Percentiles rank a stretch among this genome's conserved stretches.
These are phyloP conservation scores for Vitis hybrid DNA, from an alignment of 177 flowering plant genomes.

Conservation along the genomic window DNA sequence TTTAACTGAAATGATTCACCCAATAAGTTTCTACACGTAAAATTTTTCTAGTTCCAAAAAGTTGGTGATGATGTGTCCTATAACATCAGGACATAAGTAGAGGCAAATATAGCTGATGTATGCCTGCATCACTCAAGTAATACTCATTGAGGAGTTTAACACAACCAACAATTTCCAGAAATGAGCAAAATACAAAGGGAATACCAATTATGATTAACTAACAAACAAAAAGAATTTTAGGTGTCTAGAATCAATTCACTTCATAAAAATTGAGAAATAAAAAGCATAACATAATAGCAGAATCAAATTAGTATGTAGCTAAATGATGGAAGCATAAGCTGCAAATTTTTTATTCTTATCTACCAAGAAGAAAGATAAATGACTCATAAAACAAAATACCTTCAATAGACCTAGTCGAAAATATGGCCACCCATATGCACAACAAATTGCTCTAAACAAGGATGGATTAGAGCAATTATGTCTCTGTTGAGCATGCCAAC, in stretches of 20 bases:
- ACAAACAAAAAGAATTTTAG: not conserved
- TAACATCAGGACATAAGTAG: too few species aligned
- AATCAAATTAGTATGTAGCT: not conserved
- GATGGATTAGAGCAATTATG: constrained; percentile 45
- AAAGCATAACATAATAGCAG: not conserved
- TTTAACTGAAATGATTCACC: too few species aligned
- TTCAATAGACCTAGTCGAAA: constrained; percentile 70
- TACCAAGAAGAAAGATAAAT: not conserved
- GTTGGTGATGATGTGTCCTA: too few species aligned
- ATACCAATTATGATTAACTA: not conserved
- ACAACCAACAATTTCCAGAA: too few species aligned
- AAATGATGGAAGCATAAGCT: not conserved
- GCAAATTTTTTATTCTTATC: not conserved
- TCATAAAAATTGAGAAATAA: not conserved
- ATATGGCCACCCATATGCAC: constrained; percentile 87
- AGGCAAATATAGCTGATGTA: too few species aligned
- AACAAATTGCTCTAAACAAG: constrained; percentile 62
- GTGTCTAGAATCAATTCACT: not conserved
- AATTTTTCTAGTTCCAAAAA: too few species aligned
- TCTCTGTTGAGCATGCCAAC: constrained; percentile 61
- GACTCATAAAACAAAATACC: constrained; percentile 38
- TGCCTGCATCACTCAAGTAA: too few species aligned
- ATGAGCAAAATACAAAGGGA: too few species aligned
- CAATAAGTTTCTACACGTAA: too few species aligned
- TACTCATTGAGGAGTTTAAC: too few species aligned